These are phyloP conservation scores for Eustoma russellianum DNA, from an alignment of 257 asterid genomes.

Conservation along the genomic window DNA sequence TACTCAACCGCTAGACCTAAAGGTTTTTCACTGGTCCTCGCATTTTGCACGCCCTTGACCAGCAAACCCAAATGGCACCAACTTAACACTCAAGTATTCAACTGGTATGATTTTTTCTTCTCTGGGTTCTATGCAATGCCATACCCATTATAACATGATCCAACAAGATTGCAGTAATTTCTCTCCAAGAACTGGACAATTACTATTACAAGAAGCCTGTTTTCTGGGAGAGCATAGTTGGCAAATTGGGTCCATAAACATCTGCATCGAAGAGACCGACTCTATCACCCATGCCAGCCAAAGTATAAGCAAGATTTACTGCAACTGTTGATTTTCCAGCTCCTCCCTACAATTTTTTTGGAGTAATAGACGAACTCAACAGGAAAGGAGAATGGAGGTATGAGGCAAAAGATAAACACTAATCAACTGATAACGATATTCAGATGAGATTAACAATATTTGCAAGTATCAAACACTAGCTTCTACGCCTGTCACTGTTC, in stretches of 20 bases:
- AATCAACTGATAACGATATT: too few relatives aligned
- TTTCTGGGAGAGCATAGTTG: slow-evolving; percentile 97
- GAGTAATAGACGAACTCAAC: too few relatives aligned
- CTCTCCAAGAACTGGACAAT: slow-evolving; percentile 13
- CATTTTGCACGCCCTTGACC: slow-evolving; percentile 99
- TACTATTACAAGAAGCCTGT: slow-evolving; percentile 90
- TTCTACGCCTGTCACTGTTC: too few relatives aligned
- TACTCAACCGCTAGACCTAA: too few relatives aligned
- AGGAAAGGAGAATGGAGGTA: background rate
- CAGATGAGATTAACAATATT: too few relatives aligned
- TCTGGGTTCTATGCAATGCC: slow-evolving; percentile 64
- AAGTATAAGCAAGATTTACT: slow-evolving; percentile 90
- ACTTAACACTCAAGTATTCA: slow-evolving; percentile 91
- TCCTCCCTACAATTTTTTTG: slow-evolving; percentile 73
- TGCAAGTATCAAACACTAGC: too few relatives aligned
- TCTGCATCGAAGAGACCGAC: slow-evolving; percentile 98
- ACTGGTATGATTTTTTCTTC: slow-evolving; percentile 85
- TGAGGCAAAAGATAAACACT: too few relatives aligned
- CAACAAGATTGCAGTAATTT: slow-evolving; percentile 4
- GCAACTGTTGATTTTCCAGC: slow-evolving; percentile 98
- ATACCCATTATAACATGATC: slow-evolving; percentile 21
- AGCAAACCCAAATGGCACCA: slow-evolving; percentile 95
- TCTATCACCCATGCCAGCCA: slow-evolving; percentile 99
- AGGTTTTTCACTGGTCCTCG: too few relatives aligned
- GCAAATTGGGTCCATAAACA: slow-evolving; percentile 98